phyloP scores from a whole-genome alignment of 2,329 filamentous ascomycete genomes.

The Arthrobotrys pseudoclavata region DNA sequence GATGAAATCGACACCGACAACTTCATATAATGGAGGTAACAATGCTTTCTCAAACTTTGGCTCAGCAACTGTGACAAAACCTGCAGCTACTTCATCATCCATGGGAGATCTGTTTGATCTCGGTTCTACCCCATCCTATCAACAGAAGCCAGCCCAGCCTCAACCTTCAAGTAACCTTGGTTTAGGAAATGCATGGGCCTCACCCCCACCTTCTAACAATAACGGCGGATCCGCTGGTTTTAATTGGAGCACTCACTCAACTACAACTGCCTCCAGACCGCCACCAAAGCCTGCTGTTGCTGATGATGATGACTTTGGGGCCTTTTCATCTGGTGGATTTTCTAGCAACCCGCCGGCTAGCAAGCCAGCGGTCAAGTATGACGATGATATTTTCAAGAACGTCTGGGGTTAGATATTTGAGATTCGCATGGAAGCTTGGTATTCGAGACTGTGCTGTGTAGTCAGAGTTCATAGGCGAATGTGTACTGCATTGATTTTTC shows the following conservation, averaged over 20 bases:
- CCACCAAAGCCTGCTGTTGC: conserved; percentile 68
- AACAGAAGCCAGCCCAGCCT: conserved; percentile 68
- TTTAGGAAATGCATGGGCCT: conserved; percentile 86
- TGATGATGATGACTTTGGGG: conserved; percentile 64
- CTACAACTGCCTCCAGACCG: conserved; percentile 55
- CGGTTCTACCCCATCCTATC: conserved; percentile 69
- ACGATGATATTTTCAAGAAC: conserved; percentile 93
- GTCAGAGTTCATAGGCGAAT: conserved; percentile 13
- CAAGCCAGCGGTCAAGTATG: conserved; percentile 71
- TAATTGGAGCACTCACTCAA: conserved; percentile 71
- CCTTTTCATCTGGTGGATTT: conserved; percentile 72
- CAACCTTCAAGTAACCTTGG: conserved; percentile 70
- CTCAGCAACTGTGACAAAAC: conserved; percentile 73
- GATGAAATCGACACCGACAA: conserved; percentile 65
- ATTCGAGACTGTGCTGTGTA: conserved; percentile 16
- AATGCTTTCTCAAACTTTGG: conserved; percentile 71
- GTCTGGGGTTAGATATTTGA: conserved; percentile 80
- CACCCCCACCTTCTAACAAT: conserved; percentile 72
- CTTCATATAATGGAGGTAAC: conserved; percentile 70
- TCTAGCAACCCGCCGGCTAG: conserved; percentile 71
- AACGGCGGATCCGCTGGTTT: conserved; percentile 73
- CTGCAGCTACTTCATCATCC: conserved; percentile 69
- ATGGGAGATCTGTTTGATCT: conserved; percentile 88
- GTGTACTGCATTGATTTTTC: conserved; percentile 1
- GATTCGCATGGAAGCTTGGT: background rate